A percentile compares a stretch with the other conserved stretches of the same genome.
Evolutionary conservation across 2,329 filamentous ascomycete genomes (phyloP).

Genomic region (Ascochyta fabae): DNA sequence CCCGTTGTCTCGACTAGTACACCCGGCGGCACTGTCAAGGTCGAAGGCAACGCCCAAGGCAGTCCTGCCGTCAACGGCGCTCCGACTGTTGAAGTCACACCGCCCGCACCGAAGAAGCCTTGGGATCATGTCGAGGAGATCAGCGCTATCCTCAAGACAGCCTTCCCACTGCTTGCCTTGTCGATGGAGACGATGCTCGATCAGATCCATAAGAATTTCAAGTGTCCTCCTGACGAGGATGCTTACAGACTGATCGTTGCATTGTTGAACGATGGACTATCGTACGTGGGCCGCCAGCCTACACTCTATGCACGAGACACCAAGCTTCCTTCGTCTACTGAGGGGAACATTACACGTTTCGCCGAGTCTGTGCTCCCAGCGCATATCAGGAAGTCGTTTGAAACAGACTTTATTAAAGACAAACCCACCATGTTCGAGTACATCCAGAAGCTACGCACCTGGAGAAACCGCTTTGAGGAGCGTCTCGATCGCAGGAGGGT

Average conservation of each 20-base stretch:
- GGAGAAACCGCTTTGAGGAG: slow-evolving; percentile 98
- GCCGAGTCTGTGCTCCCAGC: slow-evolving; percentile 93
- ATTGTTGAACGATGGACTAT: slow-evolving; percentile 90
- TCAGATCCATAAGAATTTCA: slow-evolving; percentile 98
- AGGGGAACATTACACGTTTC: slow-evolving; percentile 95
- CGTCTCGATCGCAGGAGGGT: slow-evolving; percentile 86
- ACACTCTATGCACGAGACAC: slow-evolving; percentile 86
- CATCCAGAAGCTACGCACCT: slow-evolving; percentile 93
- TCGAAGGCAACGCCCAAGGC: slow-evolving; percentile 45
- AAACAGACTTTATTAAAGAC: slow-evolving; percentile 92
- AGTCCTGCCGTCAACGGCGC: slow-evolving; percentile 36
- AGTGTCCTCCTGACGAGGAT: slow-evolving; percentile 97
- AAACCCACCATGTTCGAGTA: slow-evolving; percentile 99
- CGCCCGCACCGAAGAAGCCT: slow-evolving; percentile 68
- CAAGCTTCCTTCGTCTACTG: slow-evolving; percentile 86
- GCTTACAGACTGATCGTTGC: slow-evolving; percentile 98
- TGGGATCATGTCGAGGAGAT: slow-evolving; percentile 98
- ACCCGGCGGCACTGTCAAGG: slow-evolving; percentile 48
- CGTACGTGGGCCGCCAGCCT: slow-evolving; percentile 88
- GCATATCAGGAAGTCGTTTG: slow-evolving; percentile 95
- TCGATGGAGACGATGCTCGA: slow-evolving; percentile 99
- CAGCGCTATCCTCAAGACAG: slow-evolving; percentile 93
- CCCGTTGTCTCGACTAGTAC: slow-evolving; percentile 57
- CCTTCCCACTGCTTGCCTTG: slow-evolving; percentile 90
- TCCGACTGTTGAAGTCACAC: slow-evolving; percentile 29